phyloP scores from a whole-genome alignment of 257 asterid genomes.

The Fraxinus pennsylvanica region DNA sequence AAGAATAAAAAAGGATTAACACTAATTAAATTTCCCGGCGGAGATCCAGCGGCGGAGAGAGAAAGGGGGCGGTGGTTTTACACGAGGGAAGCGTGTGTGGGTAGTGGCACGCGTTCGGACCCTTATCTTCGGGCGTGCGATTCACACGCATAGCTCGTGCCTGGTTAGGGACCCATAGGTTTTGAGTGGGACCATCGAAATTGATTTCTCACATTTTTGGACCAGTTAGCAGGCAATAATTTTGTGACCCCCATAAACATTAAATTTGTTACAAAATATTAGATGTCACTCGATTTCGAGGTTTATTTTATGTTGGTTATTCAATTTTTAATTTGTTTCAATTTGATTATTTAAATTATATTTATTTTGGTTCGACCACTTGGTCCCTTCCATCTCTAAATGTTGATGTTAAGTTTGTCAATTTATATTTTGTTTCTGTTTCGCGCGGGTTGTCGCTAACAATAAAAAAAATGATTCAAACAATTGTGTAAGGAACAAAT shows the following conservation, averaged over 20 bases:
- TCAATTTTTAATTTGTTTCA: neutral
- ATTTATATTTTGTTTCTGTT: neutral
- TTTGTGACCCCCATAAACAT: constrained; percentile 19
- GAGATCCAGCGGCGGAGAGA: constrained; percentile 58
- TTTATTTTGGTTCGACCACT: no score
- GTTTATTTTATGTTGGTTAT: neutral
- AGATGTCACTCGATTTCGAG: neutral
- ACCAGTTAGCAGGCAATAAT: constrained; percentile 17
- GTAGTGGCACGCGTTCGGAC: constrained; percentile 65
- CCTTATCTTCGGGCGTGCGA: constrained; percentile 80
- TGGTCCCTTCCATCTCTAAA: no score
- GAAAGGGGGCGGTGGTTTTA: constrained; percentile 39
- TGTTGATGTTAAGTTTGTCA: neutral
- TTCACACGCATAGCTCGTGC: constrained; percentile 67
- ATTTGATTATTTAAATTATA: no score
- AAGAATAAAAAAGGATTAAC: no score
- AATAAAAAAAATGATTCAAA: no score
- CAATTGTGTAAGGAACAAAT: no score
- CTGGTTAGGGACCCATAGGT: constrained; percentile 28
- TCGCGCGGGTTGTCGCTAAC: no score
- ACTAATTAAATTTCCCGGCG: constrained; percentile 45
- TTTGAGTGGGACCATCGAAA: constrained; percentile 26
- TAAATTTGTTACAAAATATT: constrained; percentile 2
- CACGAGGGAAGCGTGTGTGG: constrained; percentile 73
- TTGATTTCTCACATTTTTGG: neutral